Base-by-base conservation (phyloP, 1,284 basidiomycete species). In the Irpex sp. region DNA sequence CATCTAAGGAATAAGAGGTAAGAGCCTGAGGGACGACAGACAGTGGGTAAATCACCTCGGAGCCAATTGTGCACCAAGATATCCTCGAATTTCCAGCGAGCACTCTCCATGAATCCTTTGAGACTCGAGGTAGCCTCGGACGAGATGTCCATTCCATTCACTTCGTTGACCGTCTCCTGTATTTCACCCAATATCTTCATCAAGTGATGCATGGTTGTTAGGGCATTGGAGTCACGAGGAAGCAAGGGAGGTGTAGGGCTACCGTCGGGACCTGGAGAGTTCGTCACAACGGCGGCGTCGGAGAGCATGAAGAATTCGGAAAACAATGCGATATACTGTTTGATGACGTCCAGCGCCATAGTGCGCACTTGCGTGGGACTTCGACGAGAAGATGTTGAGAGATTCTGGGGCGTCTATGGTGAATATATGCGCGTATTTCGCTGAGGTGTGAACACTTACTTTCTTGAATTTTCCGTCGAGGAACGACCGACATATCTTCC, bases 251-350 rank as follows among this genome's bases (percentile, higher is more conserved):
- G 83, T 26, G 79, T 61, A 67, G 66, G 56, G 70, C 66, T 60
- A 68, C 71, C 61, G 70, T 75, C 53, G 68, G 66, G 63, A 63
- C 69, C 63, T 55, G 82, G 76, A 17, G 81, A 77, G 47, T 79
- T 70, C 78, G 83, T 50, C 19, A 50, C 84, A 58, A 88, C 83
- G 6, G 81, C 82, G 73, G 86, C 83, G 73, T 95, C 88, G 5
- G 95, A 97, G 61, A 98, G 81, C 53, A 83, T 83, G 78, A 99
- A 98, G 76, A 96, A 95, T 67, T 94, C 87, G 1, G 94, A 95
- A 35, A 99, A 78, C 7, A 93, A 82, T 3, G 89, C 86, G 64
- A 94, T 89, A 78, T 97, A 99, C 33, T 92, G 84, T 70, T 93
- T 92, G 68, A 98, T 83, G 60, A 97, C 88, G 69, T 98, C 96